phyloP scores from a whole-genome alignment of 305 asterid genomes.

The Fraxinus nigra region DNA sequence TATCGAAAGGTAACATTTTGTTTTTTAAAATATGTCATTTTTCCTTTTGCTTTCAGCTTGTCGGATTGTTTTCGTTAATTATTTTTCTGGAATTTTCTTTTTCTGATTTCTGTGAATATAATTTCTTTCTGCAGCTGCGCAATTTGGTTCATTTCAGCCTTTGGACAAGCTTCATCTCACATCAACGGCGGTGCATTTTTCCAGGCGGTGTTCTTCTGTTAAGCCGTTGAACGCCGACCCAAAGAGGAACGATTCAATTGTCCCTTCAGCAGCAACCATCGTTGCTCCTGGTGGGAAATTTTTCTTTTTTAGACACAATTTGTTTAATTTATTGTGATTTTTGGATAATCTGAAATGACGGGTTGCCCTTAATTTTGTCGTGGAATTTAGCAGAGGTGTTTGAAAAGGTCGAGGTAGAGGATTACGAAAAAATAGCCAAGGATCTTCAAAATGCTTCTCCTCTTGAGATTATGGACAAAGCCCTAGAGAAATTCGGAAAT shows the following conservation, averaged over 20 bases:
- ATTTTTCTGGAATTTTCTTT: not conserved
- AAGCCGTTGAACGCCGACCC: conserved; percentile 43
- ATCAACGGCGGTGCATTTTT: conserved; percentile 18
- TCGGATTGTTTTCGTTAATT: not conserved
- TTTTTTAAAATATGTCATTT: not conserved
- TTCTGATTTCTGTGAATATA: not conserved
- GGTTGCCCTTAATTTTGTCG: conserved; percentile 8
- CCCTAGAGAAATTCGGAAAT: too few relatives aligned
- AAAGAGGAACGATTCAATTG: conserved; percentile 33
- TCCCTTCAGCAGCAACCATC: conserved; percentile 62
- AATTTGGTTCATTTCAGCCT: conserved; percentile 38
- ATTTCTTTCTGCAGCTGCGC: conserved; percentile 31
- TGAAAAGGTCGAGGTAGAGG: too few relatives aligned
- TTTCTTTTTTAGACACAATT: not conserved
- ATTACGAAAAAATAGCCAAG: too few relatives aligned
- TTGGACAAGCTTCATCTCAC: conserved; percentile 32
- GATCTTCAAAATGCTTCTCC: too few relatives aligned
- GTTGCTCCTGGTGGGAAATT: conserved; percentile 46
- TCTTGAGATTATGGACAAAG: too few relatives aligned
- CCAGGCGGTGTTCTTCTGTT: conserved; percentile 23
- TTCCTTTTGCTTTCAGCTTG: not conserved
- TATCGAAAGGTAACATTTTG: conserved; percentile 34
- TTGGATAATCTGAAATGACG: conserved; percentile 10
- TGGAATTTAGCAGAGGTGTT: conserved; percentile 41
- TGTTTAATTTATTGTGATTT: not conserved